Evolutionary conservation across 1,284 basidiomycete species (phyloP).

Genomic region (Tetrapyrgos nigripes): DNA sequence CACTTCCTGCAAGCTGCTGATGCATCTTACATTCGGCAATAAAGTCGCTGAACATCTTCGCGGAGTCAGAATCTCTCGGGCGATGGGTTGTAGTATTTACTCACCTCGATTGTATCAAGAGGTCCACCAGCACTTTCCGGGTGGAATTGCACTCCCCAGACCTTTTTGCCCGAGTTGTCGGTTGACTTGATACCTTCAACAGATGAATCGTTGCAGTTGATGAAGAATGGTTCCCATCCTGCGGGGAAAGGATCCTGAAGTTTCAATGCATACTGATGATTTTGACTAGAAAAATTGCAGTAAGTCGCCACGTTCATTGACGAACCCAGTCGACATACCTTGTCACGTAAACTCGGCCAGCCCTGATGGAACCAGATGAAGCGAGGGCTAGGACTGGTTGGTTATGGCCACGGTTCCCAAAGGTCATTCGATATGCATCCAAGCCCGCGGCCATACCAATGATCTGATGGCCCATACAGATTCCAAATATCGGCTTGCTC

Average conservation of each 20-base stretch:
- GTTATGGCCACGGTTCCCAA: constrained; percentile 99
- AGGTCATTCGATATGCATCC: constrained; percentile 96
- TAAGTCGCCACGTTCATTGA: neutral
- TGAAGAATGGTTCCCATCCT: constrained; percentile 98
- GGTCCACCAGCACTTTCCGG: constrained; percentile 94
- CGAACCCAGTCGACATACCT: constrained; percentile 56
- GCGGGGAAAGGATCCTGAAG: constrained; percentile 92
- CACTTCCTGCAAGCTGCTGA: constrained; percentile 43
- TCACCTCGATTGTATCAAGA: constrained; percentile 90
- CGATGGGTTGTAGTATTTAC: constrained; percentile 20
- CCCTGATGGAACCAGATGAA: constrained; percentile 89
- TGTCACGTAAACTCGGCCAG: constrained; percentile 97
- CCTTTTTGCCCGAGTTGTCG: constrained; percentile 80
- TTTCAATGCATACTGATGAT: constrained; percentile 95
- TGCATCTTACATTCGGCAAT: constrained; percentile 76
- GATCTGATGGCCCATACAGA: constrained; percentile 99
- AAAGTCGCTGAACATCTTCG: constrained; percentile 92
- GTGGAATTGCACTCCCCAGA: constrained; percentile 98
- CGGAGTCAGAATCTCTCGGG: neutral
- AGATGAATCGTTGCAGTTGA: constrained; percentile 97
- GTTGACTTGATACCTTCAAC: constrained; percentile 98
- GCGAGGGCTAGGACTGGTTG: constrained; percentile 96
- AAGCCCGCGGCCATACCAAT: constrained; percentile 97
- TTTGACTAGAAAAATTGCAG: constrained; percentile 63
- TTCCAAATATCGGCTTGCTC: constrained; percentile 95